Evolutionary conservation across 192 early-diverging fungal genomes (phyloP).

Genomic region (Spinellus fusiger): DNA sequence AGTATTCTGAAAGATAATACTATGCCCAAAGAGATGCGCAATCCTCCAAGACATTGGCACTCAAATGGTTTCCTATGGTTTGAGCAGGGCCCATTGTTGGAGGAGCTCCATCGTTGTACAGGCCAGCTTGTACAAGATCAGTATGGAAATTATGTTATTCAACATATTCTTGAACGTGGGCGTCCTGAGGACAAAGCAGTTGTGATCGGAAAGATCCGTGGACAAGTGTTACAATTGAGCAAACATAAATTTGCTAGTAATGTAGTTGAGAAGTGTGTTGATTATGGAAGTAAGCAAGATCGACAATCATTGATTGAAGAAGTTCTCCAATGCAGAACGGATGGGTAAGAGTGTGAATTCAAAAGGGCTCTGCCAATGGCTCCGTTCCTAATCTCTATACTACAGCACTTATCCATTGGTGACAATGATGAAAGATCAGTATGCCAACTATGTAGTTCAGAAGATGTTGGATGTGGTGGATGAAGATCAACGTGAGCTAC

Average conservation of each 20-base stretch:
- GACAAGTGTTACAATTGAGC: constrained; percentile 86
- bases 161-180: constrained; percentile 95
- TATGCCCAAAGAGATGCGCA: background rate
- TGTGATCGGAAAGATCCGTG: constrained; percentile 85
- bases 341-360: constrained; percentile 51
- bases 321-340: constrained; percentile 76
- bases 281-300: constrained; percentile 82
- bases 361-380: constrained; percentile 7
- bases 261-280: constrained; percentile 98
- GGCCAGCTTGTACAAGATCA: constrained; percentile 93
- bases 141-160: constrained; percentile 99
- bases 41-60: background rate
- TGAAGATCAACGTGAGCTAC: constrained; percentile 78
- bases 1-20: constrained; percentile 2
- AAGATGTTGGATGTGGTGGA: constrained; percentile 99
- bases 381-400: background rate
- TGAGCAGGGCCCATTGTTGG: constrained; percentile 70
- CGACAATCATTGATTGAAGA: constrained; percentile 90
- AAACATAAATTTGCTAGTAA: constrained; percentile 99
- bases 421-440: constrained; percentile 99
- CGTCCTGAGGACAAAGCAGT: constrained; percentile 80
- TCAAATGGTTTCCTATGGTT: background rate
- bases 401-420: constrained; percentile 74
- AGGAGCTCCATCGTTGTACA: constrained; percentile 92
- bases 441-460: constrained; percentile 99